These are phyloP conservation scores for Paraleonurus japonicus DNA, from an alignment of 257 asterid genomes.

Conservation along the genomic window DNA sequence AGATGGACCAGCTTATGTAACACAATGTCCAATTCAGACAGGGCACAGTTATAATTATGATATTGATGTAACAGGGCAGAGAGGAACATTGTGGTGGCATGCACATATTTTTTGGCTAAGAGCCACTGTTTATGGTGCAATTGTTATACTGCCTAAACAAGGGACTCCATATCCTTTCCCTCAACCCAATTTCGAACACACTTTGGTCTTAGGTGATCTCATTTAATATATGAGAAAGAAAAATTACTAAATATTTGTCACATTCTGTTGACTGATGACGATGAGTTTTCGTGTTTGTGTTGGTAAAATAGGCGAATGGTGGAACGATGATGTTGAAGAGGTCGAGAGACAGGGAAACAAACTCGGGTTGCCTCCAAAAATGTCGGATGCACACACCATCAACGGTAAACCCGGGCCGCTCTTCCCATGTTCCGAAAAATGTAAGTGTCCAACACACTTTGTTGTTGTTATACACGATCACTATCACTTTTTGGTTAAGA, in stretches of 20 bases:
- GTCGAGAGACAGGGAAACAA: conserved; percentile 48
- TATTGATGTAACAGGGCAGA: conserved; percentile 48
- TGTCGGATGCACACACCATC: conserved; percentile 58
- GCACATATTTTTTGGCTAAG: conserved; percentile 62
- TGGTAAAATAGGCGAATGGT: conserved; percentile 49
- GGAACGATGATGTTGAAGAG: conserved; percentile 59
- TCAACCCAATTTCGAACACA: conserved; percentile 42
- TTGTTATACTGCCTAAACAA: conserved; percentile 45
- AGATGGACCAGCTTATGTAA: conserved; percentile 60
- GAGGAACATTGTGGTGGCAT: conserved; percentile 65
- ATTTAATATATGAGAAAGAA: background rate
- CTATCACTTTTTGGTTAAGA: background rate
- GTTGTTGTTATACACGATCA: too few relatives aligned
- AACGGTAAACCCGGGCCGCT: conserved; percentile 69
- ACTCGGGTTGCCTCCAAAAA: conserved; percentile 50
- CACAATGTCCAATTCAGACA: conserved; percentile 56
- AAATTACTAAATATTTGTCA: background rate
- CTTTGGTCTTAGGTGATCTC: conserved; percentile 44
- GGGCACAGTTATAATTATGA: conserved; percentile 45
- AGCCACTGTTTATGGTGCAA: conserved; percentile 65
- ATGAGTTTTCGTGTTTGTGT: background rate
- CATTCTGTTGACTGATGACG: background rate
- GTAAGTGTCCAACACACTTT: conserved; percentile 23
- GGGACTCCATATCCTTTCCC: conserved; percentile 54
- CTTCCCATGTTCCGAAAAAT: conserved; percentile 59